Evolutionary conservation across 352 stramenopile species (phyloP).

Genomic region (Phytophthora citricola): DNA sequence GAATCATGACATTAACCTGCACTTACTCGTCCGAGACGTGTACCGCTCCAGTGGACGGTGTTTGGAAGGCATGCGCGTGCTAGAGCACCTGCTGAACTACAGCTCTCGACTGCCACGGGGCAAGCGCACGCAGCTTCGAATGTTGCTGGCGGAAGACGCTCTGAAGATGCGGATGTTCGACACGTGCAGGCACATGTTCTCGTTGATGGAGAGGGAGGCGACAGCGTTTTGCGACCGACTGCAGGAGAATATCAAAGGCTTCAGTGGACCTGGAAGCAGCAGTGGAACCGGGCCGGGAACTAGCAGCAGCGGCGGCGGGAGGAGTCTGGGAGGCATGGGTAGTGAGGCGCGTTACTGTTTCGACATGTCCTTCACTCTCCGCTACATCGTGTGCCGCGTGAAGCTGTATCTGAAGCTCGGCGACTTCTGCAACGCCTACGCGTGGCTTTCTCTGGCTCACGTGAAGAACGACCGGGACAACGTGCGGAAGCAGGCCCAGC

Average conservation of each 20-base stretch:
- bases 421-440: conserved; percentile 65
- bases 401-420: conserved; percentile 68
- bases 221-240: conserved; percentile 77
- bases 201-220: conserved; percentile 75
- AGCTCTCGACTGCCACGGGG: conserved; percentile 72
- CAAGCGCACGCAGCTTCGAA: conserved; percentile 80
- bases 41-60: conserved; percentile 83
- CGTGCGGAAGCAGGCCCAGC: conserved; percentile 65
- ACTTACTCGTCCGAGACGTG: conserved; percentile 79
- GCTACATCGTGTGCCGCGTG: conserved; percentile 72
- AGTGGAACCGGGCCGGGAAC: conserved; percentile 53
- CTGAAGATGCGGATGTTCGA: conserved; percentile 80
- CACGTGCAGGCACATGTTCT: conserved; percentile 77
- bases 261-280: conserved; percentile 49
- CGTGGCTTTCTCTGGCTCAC: conserved; percentile 79
- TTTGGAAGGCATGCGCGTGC: conserved; percentile 77
- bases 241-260: conserved; percentile 73
- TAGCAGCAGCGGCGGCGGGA: conserved; percentile 57
- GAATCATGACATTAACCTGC: conserved; percentile 85
- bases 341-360: conserved; percentile 83
- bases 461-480: conserved; percentile 83
- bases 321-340: conserved; percentile 73
- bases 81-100: conserved; percentile 84
- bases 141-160: conserved; percentile 82
- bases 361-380: conserved; percentile 79